Conservation (phyloP, 305 asterid genomes). For the Fraxinus greggii region DNA sequence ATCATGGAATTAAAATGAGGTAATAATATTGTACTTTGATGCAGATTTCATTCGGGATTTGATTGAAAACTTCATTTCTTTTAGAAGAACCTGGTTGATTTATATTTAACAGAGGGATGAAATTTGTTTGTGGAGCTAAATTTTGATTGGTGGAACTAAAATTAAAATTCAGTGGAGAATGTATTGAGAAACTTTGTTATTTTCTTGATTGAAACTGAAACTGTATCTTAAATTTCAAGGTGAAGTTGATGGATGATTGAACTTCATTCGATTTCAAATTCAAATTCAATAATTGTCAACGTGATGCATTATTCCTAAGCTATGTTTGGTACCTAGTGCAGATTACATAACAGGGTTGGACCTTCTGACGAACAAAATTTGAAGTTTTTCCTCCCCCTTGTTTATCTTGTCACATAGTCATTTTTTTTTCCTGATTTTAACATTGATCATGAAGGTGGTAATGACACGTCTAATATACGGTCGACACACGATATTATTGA, state of each 20-base stretch:
- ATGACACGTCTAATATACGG: neutral
- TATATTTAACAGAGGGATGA: neutral
- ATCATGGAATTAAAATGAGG: neutral
- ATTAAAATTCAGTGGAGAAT: neutral
- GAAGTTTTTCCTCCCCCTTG: neutral
- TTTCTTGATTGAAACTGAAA: neutral
- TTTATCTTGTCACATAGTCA: neutral
- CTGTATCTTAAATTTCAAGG: neutral
- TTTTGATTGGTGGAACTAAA: neutral
- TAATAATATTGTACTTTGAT: neutral
- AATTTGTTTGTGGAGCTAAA: neutral
- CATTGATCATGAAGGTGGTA: constrained; percentile 28
- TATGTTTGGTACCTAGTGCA: neutral
- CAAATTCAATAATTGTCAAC: neutral
- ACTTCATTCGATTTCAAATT: neutral
- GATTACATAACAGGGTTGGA: neutral
- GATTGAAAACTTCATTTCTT: neutral
- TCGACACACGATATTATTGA: neutral
- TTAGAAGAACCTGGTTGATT: neutral
- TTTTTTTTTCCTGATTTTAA: neutral
- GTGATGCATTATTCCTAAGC: neutral
- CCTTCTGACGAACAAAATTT: neutral
- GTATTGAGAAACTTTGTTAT: neutral
- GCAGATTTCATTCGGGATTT: neutral
- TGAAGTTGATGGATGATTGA: neutral